Evolutionary conservation across 2,329 filamentous ascomycete genomes (phyloP), one percentile per base, ranked within the genome.

Genomic region (Fulvia fulva): DNA sequence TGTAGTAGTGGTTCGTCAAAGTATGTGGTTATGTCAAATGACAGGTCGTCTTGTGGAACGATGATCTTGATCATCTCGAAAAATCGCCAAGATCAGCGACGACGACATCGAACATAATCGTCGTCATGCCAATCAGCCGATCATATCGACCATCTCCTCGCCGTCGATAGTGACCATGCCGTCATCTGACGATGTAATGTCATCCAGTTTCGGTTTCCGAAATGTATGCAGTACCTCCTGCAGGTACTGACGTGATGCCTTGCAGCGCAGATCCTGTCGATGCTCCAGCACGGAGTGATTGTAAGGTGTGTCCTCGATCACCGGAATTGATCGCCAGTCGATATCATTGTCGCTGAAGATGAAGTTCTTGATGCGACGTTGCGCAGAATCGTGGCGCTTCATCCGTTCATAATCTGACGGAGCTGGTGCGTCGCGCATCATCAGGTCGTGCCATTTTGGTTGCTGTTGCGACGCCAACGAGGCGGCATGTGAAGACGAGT

Each of bases 121-220:
- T 51, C 34, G 25, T 47, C 45, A 6, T 14, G 14, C 26, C 32
- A 26, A 34, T 65, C 59, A 65, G n/a, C 63, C 64, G 49, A 66
- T 65, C 64, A 66, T 66, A 52, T 66, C 64, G 53, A 65, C 47
- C 23, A 66, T 46, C 51, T 65, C 59, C 51, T 65, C 63, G 30
- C 57, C 63, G 23, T 63, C 61, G 46, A 65, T 54, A 23, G 57
- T 26, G 41, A 63, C 32, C 23, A 30, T 52, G 41, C 51, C 52
- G n/a, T 32, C 19, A 14, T 57, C 53, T n/a, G 32, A 25, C 1
- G 41, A 37, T 7, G 49, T 52, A 23, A 55, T 45, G 55, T 28
- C 21, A 28, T 44, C 25, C 6, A 30, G 30, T 25, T 41, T 52
- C 53, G 51, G 23, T 44, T 11, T 52, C 26, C 53, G 56, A 21